Conservation (phyloP, 345 rosid species). For the Salix suchowensis region DNA sequence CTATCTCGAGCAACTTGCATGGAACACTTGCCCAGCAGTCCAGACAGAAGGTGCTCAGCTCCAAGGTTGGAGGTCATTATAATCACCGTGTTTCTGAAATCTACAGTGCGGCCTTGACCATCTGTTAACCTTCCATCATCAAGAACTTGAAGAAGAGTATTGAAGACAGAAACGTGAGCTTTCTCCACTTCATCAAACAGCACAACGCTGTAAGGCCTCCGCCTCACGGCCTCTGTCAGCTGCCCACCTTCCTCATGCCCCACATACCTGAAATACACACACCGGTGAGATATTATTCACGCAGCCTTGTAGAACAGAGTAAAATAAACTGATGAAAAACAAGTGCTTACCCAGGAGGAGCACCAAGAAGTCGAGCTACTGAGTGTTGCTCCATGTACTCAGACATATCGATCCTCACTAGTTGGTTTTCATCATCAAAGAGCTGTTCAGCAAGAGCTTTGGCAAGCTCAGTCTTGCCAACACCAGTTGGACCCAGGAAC, state of each 20-base stretch:
- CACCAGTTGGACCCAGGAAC: constrained; percentile 94
- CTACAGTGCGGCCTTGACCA: constrained; percentile 89
- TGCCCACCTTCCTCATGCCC: constrained; percentile 99
- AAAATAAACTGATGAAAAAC: too few species aligned
- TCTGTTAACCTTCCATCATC: constrained; percentile 90
- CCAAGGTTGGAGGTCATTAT: constrained; percentile 97
- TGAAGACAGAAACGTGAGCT: constrained; percentile 83
- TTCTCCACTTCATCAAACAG: constrained; percentile 93
- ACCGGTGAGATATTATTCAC: not conserved
- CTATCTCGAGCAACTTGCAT: constrained; percentile 79
- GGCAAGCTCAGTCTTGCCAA: constrained; percentile 87
- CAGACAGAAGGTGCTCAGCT: constrained; percentile 75
- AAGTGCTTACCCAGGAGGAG: constrained; percentile 70
- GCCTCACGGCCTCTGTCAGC: constrained; percentile 83
- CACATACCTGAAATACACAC: constrained; percentile 47
- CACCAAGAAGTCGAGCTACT: constrained; percentile 68
- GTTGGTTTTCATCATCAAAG: constrained; percentile 70
- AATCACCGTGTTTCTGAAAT: constrained; percentile 72
- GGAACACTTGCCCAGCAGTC: constrained; percentile 59
- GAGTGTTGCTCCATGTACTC: constrained; percentile 93
- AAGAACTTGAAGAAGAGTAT: constrained; percentile 86
- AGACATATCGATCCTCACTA: constrained; percentile 79
- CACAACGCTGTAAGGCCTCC: constrained; percentile 77
- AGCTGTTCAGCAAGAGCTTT: constrained; percentile 96
- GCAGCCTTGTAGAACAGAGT: not conserved